Base-by-base conservation (phyloP, 179 eudicot genomes). In the Pouteria campechiana region DNA sequence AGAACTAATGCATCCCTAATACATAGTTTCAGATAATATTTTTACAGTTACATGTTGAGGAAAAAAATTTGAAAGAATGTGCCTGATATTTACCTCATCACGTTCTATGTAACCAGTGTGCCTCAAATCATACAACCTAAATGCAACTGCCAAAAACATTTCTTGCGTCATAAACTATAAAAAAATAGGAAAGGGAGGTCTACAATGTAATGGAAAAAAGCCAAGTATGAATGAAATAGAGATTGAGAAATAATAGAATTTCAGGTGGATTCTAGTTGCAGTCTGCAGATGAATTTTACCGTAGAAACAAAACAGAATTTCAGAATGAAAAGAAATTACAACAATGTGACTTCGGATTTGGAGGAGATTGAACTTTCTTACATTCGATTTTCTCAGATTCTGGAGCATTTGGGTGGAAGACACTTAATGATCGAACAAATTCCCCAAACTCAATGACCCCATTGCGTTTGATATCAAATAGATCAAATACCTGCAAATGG, bases 391-490 rank as follows among this genome's bases (percentile, higher is more conserved):
- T 79, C 33, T 58, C 65, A 25, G 62, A 52, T n/a, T 52, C 60
- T 0, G 83, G 56, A 36, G 79, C 77, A 61, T 69, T 67, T 25
- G 88, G 88, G 55, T 79, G 88, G 63, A 79, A 79, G 5, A 75
- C 67, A 18, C 75, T 67, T 32, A 79, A 42, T 24, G 83, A 73
- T 41, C 77, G 63, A 13, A 79, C 83, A 52, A 79, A 79, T 53
- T 75, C 88, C 12, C 82, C 83, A 45, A 75, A 79, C 12, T 75
- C 88, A n/a, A 79, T 69, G 25, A 75, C 83, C 29, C 88, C 83
- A 41, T 76, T 75, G 52, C 71, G 63, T 42, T 79, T 79, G 25
- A 65, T 40, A 52, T 79, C 88, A 37, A 79, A 79, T 30, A 75
- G 27, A 55, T 79, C 88, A 16, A 79, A 79, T 59, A 70, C 53